Conservation (phyloP, 2,329 filamentous ascomycete species). For the Colletotrichum cuscutae region DNA sequence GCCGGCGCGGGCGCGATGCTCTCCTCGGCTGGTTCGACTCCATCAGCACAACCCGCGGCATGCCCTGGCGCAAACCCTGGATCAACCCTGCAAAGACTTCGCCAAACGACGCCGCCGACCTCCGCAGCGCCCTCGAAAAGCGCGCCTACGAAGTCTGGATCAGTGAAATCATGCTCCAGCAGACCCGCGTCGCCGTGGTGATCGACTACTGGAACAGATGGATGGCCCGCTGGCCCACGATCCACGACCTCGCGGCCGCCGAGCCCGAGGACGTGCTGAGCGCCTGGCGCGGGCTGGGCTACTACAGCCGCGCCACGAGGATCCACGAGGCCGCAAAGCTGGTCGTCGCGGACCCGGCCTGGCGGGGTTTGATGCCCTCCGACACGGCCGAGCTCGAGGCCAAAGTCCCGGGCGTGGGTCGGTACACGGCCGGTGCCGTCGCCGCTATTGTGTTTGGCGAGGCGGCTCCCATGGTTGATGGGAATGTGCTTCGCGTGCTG, state of each 20-base stretch:
- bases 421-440: conserved; percentile 72
- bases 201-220: conserved; percentile 72
- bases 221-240: conserved; percentile 70
- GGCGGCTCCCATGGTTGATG: conserved; percentile 70
- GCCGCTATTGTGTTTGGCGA: conserved; percentile 71
- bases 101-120: conserved; percentile 40
- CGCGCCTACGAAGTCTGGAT: conserved; percentile 75
- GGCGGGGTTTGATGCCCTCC: conserved; percentile 61
- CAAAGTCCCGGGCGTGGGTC: conserved; percentile 67
- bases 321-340: conserved; percentile 67
- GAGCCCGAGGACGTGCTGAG: conserved; percentile 65
- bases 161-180: conserved; percentile 74
- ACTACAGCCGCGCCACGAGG: conserved; percentile 71
- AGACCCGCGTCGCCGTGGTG: conserved; percentile 71
- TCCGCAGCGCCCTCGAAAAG: conserved; percentile 56
- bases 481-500: conserved; percentile 70
- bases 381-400: conserved; percentile 56
- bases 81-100: conserved; percentile 51
- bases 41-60: conserved; percentile 57
- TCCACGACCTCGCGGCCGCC: conserved; percentile 65
- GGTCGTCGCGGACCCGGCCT: conserved; percentile 53
- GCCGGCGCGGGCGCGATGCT: conserved; percentile 43
- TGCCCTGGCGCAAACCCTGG: conserved; percentile 71
- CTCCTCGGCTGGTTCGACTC: conserved; percentile 64
- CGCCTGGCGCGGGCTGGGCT: conserved; percentile 70